Base-by-base conservation (phyloP, 2,329 filamentous ascomycete species). In the Ophiostoma montium region DNA sequence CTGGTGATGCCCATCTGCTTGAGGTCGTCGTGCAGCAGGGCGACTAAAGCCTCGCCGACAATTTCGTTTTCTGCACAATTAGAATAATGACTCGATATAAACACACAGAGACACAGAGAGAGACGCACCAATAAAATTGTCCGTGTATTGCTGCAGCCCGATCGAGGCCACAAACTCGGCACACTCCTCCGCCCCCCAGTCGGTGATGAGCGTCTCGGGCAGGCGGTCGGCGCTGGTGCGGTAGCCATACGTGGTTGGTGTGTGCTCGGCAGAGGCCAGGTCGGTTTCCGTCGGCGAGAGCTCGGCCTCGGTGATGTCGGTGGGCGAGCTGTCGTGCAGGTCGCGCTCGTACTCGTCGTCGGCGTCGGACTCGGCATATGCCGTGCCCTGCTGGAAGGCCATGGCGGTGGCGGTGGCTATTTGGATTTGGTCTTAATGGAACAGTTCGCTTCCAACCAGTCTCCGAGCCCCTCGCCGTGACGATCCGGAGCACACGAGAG, bases 1-100 rank as follows among this genome's bases (percentile, higher is more conserved):
- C 90, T 96, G 54, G 74, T 72, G 55, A 98, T 85, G 44, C 89
- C 89, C 81, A 96, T 90, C 62, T 94, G 87, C 66, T 94, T 95
- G 58, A 98, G 71, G 62, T 96, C 90, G 50, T 94, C 86, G 62
- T 96, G 92, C 55, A 85, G 83, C 55, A 98, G 70, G 36, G 86
- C 86, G 50, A 95, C 79, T 54, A 98, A 71, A 47, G 86, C 90
- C 63, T 96, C 88, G 56, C 92, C 92, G 35, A 89, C 83, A 58
- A 98, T 94, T 55, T 87, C 88, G 62, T 98, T 94, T 60, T 95
- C 92, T 92, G 13, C 16, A 16, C 21, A 35, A 35, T 30, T 46
- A 32, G 19, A 33, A 35, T 3, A 18, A 10, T 30, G 3, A 23
- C 4, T 73, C 81, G 6, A 16, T 3, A n/a, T n/a, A n/a, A n/a